Conservation (phyloP, 2,329 filamentous ascomycete species). For the Simplicillium aogashimaense region DNA sequence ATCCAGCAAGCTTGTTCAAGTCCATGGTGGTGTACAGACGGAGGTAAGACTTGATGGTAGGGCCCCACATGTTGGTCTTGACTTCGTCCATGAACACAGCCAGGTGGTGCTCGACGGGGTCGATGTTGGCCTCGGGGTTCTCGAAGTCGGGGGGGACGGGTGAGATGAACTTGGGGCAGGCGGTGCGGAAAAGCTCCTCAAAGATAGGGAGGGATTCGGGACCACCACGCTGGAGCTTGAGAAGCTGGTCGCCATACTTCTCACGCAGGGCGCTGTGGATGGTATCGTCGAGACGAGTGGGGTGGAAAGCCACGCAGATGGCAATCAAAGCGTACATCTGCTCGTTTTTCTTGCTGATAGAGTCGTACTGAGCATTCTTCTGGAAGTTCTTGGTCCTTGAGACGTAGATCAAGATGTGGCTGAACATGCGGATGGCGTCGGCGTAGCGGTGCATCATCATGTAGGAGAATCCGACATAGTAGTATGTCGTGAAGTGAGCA, state of each 20-base stretch:
- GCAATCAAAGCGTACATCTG: conserved; percentile 99
- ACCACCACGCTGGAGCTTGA: conserved; percentile 90
- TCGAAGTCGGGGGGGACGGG: conserved; percentile 96
- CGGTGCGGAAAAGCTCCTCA: conserved; percentile 92
- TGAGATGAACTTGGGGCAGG: conserved; percentile 99
- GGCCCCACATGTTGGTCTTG: conserved; percentile 97
- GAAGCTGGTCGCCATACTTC: conserved; percentile 98
- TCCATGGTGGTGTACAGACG: conserved; percentile 99
- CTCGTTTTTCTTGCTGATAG: conserved; percentile 99
- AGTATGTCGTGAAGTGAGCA: conserved; percentile 98
- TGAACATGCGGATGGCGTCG: conserved; percentile 99
- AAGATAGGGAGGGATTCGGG: conserved; percentile 93
- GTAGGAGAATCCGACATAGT: conserved; percentile 99
- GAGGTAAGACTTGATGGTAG: conserved; percentile 95
- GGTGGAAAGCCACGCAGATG: conserved; percentile 97
- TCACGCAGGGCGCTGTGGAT: conserved; percentile 96
- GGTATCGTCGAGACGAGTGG: conserved; percentile 93
- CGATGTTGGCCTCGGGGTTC: conserved; percentile 88
- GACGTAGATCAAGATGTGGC: conserved; percentile 98
- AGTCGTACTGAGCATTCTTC: conserved; percentile 97
- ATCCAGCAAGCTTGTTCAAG: conserved; percentile 92
- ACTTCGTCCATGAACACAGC: conserved; percentile 99
- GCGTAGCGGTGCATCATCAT: conserved; percentile 99
- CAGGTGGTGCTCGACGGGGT: conserved; percentile 95
- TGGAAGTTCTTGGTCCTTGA: conserved; percentile 99